Base-by-base conservation (phyloP, 371 early-diverging fungal species). In the Mycotypha africana region DNA sequence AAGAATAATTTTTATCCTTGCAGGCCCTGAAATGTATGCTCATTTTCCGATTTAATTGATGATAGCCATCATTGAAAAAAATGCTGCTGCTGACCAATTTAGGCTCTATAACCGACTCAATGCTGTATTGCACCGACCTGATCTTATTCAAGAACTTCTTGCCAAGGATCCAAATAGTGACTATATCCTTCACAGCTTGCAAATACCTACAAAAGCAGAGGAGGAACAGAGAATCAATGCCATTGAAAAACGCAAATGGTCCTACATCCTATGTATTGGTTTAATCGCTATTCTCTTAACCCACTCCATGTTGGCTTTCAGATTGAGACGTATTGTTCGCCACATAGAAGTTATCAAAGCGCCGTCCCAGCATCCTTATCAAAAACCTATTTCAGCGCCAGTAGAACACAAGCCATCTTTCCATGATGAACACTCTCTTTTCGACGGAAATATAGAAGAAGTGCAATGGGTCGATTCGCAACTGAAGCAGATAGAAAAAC, bases 41-140 rank as follows among this genome's bases (percentile, higher is more conserved):
- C 9, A 14, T 3, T 24, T 17, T 9, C 17, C 1, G n/a, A 23
- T 40, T 14, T 38, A 9, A 21, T 41, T 32, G 16, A 6, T 34
- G 16, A 41, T 45, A 58, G 58, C 58, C 8, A 52, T 58, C 10
- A 58, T 58, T 17, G 58, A 58, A 49, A 58, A 58, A 23, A 58
- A 58, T 28, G 58, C 53, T 24, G 49, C 46, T 22, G 46, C 52
- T 38, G 53, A 53, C 30, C 58, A 58, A 26, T 41, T 38, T 0
- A 53, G 46, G 21, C 42, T 49, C 3, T 53, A 53, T 19, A 53
- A 28, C 2, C 53, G 35, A 11, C 35, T 58, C 8, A 33, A 48
- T 22, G 36, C 41, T 3, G 40, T 58, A 7, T 33, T 58, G 10
- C 47, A 32, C 21, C 44, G 44, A 17, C 49, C 49, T n/a, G 36